Evolutionary conservation across 441 rosid species (phyloP).

Genomic region (Mallotus repandus): DNA sequence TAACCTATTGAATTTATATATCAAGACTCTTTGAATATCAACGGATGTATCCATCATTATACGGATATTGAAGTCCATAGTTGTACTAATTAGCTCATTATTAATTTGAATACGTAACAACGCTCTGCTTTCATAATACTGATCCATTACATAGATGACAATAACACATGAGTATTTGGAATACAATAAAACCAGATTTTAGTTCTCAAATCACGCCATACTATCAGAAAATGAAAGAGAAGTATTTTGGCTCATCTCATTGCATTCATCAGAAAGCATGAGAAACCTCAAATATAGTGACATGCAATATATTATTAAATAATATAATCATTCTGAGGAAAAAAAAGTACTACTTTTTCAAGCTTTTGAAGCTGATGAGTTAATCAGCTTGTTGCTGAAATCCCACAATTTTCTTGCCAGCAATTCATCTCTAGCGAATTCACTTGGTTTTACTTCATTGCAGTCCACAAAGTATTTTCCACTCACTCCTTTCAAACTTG

Average conservation of each 20-base stretch:
- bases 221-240: neutral
- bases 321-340: neutral
- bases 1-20: no score
- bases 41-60: no score
- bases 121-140: no score
- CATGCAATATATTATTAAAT: neutral
- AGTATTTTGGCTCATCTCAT: neutral
- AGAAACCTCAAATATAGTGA: neutral
- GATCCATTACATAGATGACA: no score
- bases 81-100: no score
- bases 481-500: slow-evolving; percentile 54
- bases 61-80: no score
- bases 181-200: no score
- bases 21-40: no score
- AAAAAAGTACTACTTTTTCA: slow-evolving; percentile 2
- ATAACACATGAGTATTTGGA: neutral
- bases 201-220: neutral
- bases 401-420: slow-evolving; percentile 72
- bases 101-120: no score
- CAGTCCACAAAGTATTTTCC: slow-evolving; percentile 82
- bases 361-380: slow-evolving; percentile 43
- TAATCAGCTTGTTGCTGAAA: slow-evolving; percentile 59
- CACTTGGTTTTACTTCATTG: slow-evolving; percentile 60
- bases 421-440: slow-evolving; percentile 48
- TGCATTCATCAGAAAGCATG: neutral